A percentile compares a stretch with the other conserved stretches of the same genome.
Evolutionary conservation across 208 protist species (phyloP).

Genomic region (Wallacemonas collosoma): DNA sequence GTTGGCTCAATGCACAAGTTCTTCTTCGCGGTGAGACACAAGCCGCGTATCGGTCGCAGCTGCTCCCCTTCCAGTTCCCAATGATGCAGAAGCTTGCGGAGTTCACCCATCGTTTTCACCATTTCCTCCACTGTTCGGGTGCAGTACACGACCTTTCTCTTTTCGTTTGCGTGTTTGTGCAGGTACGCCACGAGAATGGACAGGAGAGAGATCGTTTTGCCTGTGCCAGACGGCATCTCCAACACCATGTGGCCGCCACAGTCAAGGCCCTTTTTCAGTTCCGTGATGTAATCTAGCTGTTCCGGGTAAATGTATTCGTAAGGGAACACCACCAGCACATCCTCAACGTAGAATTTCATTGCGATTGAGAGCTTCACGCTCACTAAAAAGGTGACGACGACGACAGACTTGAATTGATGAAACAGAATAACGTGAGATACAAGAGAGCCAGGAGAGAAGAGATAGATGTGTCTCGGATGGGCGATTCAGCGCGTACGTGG

Average conservation of each 20-base stretch:
- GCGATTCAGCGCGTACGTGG: too few relatives aligned
- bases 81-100: slow-evolving; percentile 85
- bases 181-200: slow-evolving; percentile 96
- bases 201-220: slow-evolving; percentile 99
- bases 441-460: too few relatives aligned
- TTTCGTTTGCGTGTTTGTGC: slow-evolving; percentile 89
- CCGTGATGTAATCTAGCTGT: slow-evolving; percentile 98
- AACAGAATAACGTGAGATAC: too few relatives aligned
- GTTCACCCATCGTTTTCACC: slow-evolving; percentile 96
- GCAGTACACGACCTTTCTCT: slow-evolving; percentile 99
- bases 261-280: slow-evolving; percentile 96
- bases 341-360: slow-evolving; percentile 97
- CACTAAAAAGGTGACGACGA: too few relatives aligned
- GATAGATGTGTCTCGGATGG: too few relatives aligned
- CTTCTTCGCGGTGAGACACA: slow-evolving; percentile 91
- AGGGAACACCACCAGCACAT: slow-evolving; percentile 97
- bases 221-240: slow-evolving; percentile 99
- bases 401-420: too few relatives aligned
- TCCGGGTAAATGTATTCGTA: slow-evolving; percentile 99
- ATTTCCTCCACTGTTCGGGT: slow-evolving; percentile 99
- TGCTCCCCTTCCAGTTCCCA: slow-evolving; percentile 63
- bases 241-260: slow-evolving; percentile 95
- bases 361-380: neutral
- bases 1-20: slow-evolving; percentile 97
- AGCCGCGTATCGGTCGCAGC: slow-evolving; percentile 62